These are phyloP conservation scores for Esteya vermicola DNA, from an alignment of 2,329 filamentous ascomycete species.

Conservation along the genomic window DNA sequence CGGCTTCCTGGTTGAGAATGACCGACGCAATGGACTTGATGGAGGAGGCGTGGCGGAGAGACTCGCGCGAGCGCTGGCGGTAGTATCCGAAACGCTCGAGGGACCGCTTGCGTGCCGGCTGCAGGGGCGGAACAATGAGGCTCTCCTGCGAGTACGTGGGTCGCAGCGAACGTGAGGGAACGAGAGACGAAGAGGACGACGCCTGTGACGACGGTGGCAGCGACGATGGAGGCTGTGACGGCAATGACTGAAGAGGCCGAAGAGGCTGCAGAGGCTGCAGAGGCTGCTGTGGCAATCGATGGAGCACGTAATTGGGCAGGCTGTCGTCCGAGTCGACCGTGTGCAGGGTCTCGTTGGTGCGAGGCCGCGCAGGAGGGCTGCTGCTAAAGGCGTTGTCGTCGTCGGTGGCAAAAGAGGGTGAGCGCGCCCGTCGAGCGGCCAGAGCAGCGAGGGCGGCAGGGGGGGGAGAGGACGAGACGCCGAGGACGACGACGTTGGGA, in stretches of 20 bases:
- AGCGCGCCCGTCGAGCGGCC: no score
- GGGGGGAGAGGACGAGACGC: slow-evolving; percentile 21
- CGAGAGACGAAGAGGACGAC: slow-evolving; percentile 14
- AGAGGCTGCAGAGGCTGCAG: no score
- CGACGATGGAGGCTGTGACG: no score
- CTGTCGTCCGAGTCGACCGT: slow-evolving; percentile 20
- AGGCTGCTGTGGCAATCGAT: slow-evolving; percentile 21
- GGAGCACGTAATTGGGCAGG: slow-evolving; percentile 39
- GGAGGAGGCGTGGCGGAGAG: slow-evolving; percentile 10
- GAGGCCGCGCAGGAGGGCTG: slow-evolving; percentile 6
- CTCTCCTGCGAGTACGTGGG: slow-evolving; percentile 47
- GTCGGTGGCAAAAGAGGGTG: no score
- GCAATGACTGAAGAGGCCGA: no score
- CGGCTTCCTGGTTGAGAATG: slow-evolving; percentile 31
- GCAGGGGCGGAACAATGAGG: slow-evolving; percentile 40
- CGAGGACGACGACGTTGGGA: slow-evolving; percentile 35
- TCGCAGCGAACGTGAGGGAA: slow-evolving; percentile 18
- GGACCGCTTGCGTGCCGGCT: slow-evolving; percentile 30
- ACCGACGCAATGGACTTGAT: slow-evolving; percentile 41
- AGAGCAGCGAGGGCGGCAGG: not conserved
- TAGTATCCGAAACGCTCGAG: slow-evolving; percentile 34
- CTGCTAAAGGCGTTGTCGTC: no score
- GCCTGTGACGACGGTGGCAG: no score
- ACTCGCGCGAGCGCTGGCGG: slow-evolving; percentile 37
- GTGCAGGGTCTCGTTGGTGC: no score